phyloP scores from a whole-genome alignment of 2,329 filamentous ascomycete genomes.

The Endothia cerciana region DNA sequence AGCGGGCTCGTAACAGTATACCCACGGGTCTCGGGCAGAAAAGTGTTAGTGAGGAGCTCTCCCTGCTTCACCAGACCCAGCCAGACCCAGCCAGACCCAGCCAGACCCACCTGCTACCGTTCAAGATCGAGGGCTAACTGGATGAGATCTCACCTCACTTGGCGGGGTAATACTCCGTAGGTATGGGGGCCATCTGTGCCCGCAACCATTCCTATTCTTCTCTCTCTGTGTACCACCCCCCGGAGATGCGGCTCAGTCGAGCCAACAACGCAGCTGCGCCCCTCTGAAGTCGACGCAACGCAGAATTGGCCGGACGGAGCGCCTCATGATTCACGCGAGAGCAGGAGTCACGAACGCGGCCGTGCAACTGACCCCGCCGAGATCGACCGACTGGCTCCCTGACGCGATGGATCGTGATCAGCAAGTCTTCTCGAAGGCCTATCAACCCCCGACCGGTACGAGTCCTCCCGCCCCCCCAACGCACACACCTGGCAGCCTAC shows the following conservation, averaged over 20 bases:
- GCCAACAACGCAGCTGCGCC: conserved; percentile 4
- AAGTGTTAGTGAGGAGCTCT: neutral
- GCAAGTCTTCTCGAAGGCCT: conserved; percentile 8
- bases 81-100: too few species aligned
- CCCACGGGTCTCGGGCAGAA: neutral
- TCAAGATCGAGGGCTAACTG: conserved; percentile 10
- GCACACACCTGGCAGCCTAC: conserved; percentile 25
- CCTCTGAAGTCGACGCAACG: conserved; percentile 4
- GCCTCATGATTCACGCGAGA: neutral
- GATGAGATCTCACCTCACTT: conserved; percentile 13
- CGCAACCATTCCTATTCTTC: neutral
- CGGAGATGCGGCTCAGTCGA: neutral
- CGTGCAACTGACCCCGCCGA: neutral
- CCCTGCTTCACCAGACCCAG: neutral
- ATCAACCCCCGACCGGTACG: conserved; percentile 17
- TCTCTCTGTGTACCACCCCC: conserved; percentile 3
- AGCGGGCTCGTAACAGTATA: neutral
- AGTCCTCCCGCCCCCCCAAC: conserved; percentile 18
- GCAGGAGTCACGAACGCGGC: conserved; percentile 4
- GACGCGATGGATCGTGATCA: conserved; percentile 19
- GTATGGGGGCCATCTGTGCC: neutral
- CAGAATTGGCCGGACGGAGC: conserved; percentile 9
- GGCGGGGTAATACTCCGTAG: conserved; percentile 7
- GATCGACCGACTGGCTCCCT: conserved; percentile 4
- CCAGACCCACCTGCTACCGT: conserved; percentile 4